Evolutionary conservation across 495 filamentous ascomycete genomes (phyloP), one percentile per base, ranked within the genome.

Genomic region (Xylaria acuta): DNA sequence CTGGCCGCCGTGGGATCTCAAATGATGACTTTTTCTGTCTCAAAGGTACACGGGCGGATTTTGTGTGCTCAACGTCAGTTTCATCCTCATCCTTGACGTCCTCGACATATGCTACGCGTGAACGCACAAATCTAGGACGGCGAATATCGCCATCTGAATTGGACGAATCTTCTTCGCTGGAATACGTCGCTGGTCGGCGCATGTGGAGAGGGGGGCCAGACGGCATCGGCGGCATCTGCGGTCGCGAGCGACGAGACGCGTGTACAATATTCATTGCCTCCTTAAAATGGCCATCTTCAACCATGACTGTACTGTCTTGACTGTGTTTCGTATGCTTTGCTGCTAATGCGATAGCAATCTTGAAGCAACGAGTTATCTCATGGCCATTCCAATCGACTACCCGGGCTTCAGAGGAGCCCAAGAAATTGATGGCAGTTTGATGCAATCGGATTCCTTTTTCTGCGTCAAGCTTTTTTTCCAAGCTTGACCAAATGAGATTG

Each of bases 231-330:
- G n/a, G n/a, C n/a, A n/a, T n/a, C n/a, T n/a, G n/a, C n/a, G n/a
- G n/a, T n/a, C n/a, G n/a, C n/a, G n/a, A n/a, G 12, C 41, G 41
- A 43, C 38, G 34, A 30, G 60, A 64, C n/a, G 16, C 38, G 20
- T 64, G 36, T 64, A 27, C 60, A 45, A 43, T 45, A 45, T 64
- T 64, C 59, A 63, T 64, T 2, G 60, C 60, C n/a, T 43, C 60
- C 22, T 64, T 64, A 3, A 64, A 43, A 20, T 64, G 60, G 5
- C 1, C 11, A 18, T 43, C 60, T 32, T 45, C 60, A 18, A 64
- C 60, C 12, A 32, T 22, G 5, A 64, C 7, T 16, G 2, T 11
- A 6, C 5, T 40, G 18, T 27, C 38, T 30, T 45, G n/a, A 1
- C 6, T 5, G 38, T 25, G 18, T 20, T 3, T 64, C 0, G 20